Percentiles rank a stretch among this genome's conserved stretches.
Conservation (phyloP, 2,329 filamentous ascomycete genomes). For the Penicillium nordicum region DNA sequence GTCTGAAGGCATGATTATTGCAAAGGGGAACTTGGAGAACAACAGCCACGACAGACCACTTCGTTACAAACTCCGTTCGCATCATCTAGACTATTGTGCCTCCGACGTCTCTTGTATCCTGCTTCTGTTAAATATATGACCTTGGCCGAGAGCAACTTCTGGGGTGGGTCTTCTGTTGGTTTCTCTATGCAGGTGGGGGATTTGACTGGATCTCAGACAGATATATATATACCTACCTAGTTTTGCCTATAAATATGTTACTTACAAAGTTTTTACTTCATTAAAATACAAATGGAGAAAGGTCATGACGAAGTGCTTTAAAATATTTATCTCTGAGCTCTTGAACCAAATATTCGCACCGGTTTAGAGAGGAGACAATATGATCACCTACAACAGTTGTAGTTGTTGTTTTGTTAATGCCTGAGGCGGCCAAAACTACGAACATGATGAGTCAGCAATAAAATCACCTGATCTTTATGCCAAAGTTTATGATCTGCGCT, state of each 20-base stretch:
- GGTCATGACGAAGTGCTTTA: too few relatives aligned
- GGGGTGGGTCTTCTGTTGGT: background rate
- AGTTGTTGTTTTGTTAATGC: background rate
- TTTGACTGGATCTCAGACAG: background rate
- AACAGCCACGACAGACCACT: background rate
- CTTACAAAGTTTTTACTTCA: background rate
- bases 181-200: background rate
- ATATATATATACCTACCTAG: background rate
- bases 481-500: slow-evolving; percentile 5
- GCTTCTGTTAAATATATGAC: background rate
- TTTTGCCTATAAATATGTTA: background rate
- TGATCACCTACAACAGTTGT: background rate
- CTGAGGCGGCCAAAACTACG: background rate
- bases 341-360: background rate
- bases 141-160: background rate
- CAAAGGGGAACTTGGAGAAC: background rate
- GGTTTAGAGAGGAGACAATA: background rate
- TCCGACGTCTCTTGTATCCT: too few relatives aligned
- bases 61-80: background rate
- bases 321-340: background rate
- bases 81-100: background rate
- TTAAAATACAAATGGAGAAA: background rate
- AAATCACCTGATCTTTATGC: background rate
- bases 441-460: background rate
- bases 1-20: background rate